phyloP scores from a whole-genome alignment of 495 filamentous ascomycete species.

The Elasticomyces elasticus region DNA sequence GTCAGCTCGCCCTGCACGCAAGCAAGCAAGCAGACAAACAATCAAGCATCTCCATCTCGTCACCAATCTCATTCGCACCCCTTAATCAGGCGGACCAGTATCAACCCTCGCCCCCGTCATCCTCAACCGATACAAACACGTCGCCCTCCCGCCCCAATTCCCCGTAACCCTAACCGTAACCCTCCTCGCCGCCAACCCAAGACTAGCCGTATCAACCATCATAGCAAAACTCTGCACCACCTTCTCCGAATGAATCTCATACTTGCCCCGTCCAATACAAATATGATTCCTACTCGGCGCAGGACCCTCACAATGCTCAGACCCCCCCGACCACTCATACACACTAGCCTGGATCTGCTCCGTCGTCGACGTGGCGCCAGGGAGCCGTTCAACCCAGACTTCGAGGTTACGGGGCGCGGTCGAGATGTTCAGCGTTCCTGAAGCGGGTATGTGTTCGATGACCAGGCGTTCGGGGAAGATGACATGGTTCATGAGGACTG shows the following conservation, averaged over 20 bases:
- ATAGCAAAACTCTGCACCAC: conserved; percentile 44
- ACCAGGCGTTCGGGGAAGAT: conserved; percentile 49
- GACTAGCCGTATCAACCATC: conserved; percentile 30
- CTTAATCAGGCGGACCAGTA: background rate
- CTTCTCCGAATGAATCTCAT: conserved; percentile 37
- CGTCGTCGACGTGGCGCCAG: background rate
- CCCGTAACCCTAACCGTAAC: conserved; percentile 35
- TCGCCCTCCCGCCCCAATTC: background rate
- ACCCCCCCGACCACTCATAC: conserved; percentile 9
- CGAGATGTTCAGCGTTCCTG: conserved; percentile 42
- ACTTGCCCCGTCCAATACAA: conserved; percentile 44
- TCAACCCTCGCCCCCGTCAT: background rate
- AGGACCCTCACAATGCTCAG: conserved; percentile 1
- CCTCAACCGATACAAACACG: background rate
- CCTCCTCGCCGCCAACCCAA: conserved; percentile 32
- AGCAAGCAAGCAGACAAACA: too few relatives aligned
- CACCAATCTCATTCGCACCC: background rate
- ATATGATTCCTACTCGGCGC: conserved; percentile 31
- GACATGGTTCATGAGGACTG: conserved; percentile 35
- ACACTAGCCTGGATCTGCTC: conserved; percentile 7
- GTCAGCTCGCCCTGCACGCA: too few relatives aligned
- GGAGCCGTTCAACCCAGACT: conserved; percentile 43
- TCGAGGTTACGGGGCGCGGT: conserved; percentile 52
- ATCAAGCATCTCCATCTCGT: too few relatives aligned
- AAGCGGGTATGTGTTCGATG: conserved; percentile 51